phyloP scores from a whole-genome alignment of 345 rosid species.

The Barbarea vulgaris region DNA sequence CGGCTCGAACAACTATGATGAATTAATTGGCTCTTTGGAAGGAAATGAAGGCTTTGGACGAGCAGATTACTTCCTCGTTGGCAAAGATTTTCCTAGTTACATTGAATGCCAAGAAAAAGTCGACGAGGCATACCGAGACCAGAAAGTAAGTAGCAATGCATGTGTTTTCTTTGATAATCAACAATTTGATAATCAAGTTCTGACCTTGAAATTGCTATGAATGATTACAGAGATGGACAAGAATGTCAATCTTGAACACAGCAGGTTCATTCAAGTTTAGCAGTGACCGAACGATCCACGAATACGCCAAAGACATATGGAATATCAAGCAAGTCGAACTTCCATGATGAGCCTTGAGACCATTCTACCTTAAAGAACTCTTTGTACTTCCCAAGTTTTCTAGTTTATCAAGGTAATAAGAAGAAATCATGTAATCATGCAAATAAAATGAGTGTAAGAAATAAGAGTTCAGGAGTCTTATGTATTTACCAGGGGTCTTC shows the following conservation, averaged over 20 bases:
- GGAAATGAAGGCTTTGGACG: slow-evolving; percentile 82
- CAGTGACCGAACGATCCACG: slow-evolving; percentile 84
- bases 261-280: slow-evolving; percentile 85
- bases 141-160: slow-evolving; percentile 47
- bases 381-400: not conserved
- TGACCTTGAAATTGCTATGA: not conserved
- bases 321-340: slow-evolving; percentile 56
- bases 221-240: slow-evolving; percentile 68
- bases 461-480: slow-evolving; percentile 10
- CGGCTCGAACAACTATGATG: slow-evolving; percentile 62
- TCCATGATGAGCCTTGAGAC: slow-evolving; percentile 38
- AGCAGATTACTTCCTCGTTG: slow-evolving; percentile 86
- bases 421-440: slow-evolving; percentile 21
- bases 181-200: no score
- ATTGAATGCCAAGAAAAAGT: slow-evolving; percentile 78
- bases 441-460: slow-evolving; percentile 12
- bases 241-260: slow-evolving; percentile 83
- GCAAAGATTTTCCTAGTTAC: slow-evolving; percentile 87
- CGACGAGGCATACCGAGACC: slow-evolving; percentile 68
- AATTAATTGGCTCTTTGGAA: slow-evolving; percentile 73
- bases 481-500: not conserved
- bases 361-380: not conserved
- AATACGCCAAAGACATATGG: slow-evolving; percentile 81
- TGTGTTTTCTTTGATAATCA: not conserved
- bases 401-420: slow-evolving; percentile 32